Evolutionary conservation across 2,329 filamentous ascomycete genomes (phyloP).

Genomic region (Colletotrichum paranaense): DNA sequence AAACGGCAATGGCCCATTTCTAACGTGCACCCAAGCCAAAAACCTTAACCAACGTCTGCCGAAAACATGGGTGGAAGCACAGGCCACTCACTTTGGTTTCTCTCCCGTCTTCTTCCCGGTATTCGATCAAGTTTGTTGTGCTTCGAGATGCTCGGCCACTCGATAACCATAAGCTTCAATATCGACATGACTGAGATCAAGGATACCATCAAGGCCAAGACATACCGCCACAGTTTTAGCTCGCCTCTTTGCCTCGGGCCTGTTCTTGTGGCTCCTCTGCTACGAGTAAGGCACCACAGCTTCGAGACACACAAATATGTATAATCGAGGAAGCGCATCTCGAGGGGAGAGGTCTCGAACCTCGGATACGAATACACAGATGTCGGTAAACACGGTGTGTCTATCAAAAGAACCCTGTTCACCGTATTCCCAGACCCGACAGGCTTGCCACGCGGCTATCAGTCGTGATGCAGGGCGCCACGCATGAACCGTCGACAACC

Average conservation of each 20-base stretch:
- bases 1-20: conserved; percentile 5
- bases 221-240: not conserved
- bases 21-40: conserved; percentile 5
- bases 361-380: not conserved
- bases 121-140: not conserved
- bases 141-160: not conserved
- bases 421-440: not conserved
- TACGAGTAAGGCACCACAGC: not conserved
- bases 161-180: not conserved
- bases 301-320: not conserved
- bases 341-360: not conserved
- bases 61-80: conserved; percentile 12
- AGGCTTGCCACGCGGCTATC: not conserved
- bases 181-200: not conserved
- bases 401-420: not conserved
- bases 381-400: not conserved
- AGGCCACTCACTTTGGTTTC: not conserved
- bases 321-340: not conserved
- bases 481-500: not conserved
- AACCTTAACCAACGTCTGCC: not conserved
- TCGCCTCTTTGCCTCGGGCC: not conserved
- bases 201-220: not conserved
- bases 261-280: not conserved
- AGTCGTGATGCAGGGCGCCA: not conserved
- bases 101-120: not conserved